Percentiles rank a stretch among this genome's conserved stretches.
These are phyloP conservation scores for Aspergillus sp. DNA, from an alignment of 2,329 filamentous ascomycete genomes.

Conservation along the genomic window DNA sequence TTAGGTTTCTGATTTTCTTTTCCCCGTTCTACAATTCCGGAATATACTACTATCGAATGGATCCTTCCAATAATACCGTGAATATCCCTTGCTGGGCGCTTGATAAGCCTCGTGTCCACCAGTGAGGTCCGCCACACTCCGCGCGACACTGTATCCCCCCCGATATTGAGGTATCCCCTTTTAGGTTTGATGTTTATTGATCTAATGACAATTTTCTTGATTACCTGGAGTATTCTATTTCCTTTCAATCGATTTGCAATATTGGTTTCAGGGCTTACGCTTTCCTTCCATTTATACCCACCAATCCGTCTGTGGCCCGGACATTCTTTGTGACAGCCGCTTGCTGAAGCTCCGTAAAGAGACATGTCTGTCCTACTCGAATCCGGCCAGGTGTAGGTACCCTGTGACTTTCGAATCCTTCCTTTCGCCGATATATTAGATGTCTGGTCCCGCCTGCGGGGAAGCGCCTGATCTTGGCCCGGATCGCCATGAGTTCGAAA, in stretches of 20 bases:
- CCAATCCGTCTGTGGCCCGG: not conserved
- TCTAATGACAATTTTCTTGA: conserved; percentile 6
- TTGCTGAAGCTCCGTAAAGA: conserved; percentile 8
- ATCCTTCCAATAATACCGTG: conserved; percentile 14
- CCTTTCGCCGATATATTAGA: conserved; percentile 13
- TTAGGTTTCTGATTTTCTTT: too few relatives aligned
- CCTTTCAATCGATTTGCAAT: not conserved
- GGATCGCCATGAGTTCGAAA: conserved; percentile 23
- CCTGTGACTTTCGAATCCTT: not conserved
- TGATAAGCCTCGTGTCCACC: conserved; percentile 29
- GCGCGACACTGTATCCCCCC: conserved; percentile 1
- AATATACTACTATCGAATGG: conserved; percentile 23
- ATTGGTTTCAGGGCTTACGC: not conserved
- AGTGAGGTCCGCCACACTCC: conserved; percentile 8
- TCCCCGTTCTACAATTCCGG: not conserved
- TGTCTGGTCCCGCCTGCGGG: not conserved
- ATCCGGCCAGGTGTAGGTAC: not conserved
- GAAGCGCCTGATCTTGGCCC: conserved; percentile 2
- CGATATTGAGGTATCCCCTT: conserved; percentile 9
- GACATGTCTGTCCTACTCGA: conserved; percentile 5
- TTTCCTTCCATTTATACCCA: not conserved
- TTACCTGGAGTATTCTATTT: not conserved
- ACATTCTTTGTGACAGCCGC: conserved; percentile 4
- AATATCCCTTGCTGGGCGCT: conserved; percentile 26
- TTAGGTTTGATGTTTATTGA: conserved; percentile 9